Percentiles rank a stretch among this genome's conserved stretches.
Evolutionary conservation across 495 filamentous ascomycete species (phyloP).

Genomic region (Aspergillus baeticus): DNA sequence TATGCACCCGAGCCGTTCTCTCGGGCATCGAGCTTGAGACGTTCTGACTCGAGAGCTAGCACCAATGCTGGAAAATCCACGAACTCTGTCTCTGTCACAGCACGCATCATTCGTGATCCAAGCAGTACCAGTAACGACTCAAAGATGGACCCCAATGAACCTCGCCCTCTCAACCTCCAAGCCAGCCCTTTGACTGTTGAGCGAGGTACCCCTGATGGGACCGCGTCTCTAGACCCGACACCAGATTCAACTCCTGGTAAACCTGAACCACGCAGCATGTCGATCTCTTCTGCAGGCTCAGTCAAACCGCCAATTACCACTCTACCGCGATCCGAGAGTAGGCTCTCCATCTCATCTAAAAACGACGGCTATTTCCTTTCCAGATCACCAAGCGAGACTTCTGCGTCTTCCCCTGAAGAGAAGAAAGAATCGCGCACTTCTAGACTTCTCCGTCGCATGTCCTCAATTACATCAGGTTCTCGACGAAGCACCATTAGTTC

Average conservation of each 20-base stretch:
- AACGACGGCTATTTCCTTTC: conserved; percentile 35
- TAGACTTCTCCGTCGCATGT: conserved; percentile 79
- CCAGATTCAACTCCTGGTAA: conserved; percentile 17
- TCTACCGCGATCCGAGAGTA: conserved; percentile 35
- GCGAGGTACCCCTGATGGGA: conserved; percentile 51
- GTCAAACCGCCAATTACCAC: conserved; percentile 20
- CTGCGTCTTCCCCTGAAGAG: conserved; percentile 45
- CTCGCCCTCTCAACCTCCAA: conserved; percentile 59
- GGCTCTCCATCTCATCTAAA: conserved; percentile 38
- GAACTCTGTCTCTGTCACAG: conserved; percentile 75
- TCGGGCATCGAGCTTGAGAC: conserved; percentile 33
- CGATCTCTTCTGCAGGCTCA: conserved; percentile 36
- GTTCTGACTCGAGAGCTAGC: conserved; percentile 28
- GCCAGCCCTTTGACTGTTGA: conserved; percentile 72
- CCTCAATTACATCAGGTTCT: conserved; percentile 59
- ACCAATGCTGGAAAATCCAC: conserved; percentile 30
- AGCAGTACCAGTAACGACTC: conserved; percentile 25
- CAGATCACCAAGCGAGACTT: conserved; percentile 41
- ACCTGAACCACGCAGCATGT: conserved; percentile 32
- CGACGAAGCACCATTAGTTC: conserved; percentile 59
- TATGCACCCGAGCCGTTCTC: conserved; percentile 26
- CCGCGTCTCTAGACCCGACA: conserved; percentile 10
- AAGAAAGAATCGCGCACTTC: conserved; percentile 68
- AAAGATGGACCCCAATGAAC: conserved; percentile 43
- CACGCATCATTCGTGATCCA: conserved; percentile 69